Base-by-base conservation (phyloP, 2,329 filamentous ascomycete genomes). In the Neonectria punicea region DNA sequence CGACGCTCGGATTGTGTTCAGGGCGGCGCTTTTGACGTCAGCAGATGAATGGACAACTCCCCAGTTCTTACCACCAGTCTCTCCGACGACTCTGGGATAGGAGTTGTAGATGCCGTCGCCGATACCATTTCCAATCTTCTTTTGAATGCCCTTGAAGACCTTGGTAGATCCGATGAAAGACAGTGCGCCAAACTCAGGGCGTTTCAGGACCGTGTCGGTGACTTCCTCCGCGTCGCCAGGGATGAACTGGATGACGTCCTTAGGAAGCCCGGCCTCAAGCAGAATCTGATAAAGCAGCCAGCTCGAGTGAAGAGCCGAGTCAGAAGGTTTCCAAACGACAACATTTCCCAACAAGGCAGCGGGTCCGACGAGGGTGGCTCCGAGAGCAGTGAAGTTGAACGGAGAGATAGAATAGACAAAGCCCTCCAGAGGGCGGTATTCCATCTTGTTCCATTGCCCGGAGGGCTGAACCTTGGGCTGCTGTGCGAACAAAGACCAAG, bases 21-120 rank as follows among this genome's bases (percentile, higher is more conserved):
- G 50, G 0, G 68, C 66, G 1, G 68, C 68, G 4, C 61, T 70
- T 58, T 70, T 68, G 20, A 70, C 18, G 4, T 70, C 61, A 11
- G 68, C 66, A 0, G 66, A 62, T 7, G 67, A 41, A 10, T 86
- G 84, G 41, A 86, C 67, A 18, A 86, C 73, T 44, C 84, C 82
- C 77, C 85, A 86, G 74, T 86, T 86, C 80, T 86, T 86, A 55
- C 84, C 84, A 1, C 82, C 80, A 0, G 84, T 86, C 77, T 86
- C 84, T 59, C 83, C 84, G 2, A 86, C 81, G 32, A 86, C 76
- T 2, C 83, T 76, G 1, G 84, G 84, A 72, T 75, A 80, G 0
- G 68, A 70, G 46, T 79, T 75, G 39, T 70, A 71, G 10, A 67
- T 55, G 18, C 74, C 71, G 58, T 80, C 80, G 3, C 69, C 76